A percentile compares a stretch with the other conserved stretches of the same genome.
phyloP scores from a whole-genome alignment of 441 rosid genomes.

The Eruca vesicaria region DNA sequence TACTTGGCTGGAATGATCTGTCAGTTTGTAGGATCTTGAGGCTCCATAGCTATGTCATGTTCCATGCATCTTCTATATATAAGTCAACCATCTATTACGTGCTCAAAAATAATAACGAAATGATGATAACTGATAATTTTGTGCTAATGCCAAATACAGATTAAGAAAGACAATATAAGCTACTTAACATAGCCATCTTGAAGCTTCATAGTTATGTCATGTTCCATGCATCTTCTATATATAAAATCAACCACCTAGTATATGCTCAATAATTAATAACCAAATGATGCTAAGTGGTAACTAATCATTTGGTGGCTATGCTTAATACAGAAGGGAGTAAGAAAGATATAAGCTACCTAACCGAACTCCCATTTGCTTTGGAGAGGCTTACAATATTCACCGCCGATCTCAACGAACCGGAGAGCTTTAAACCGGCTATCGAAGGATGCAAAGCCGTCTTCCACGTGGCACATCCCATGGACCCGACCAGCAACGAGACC shows the following conservation, averaged over 20 bases:
- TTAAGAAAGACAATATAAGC: too few species aligned
- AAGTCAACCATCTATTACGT: slow-evolving; percentile 23
- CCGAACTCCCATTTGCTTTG: slow-evolving; percentile 44
- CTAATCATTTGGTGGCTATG: not conserved
- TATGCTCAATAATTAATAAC: slow-evolving; percentile 19
- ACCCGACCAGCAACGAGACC: slow-evolving; percentile 23
- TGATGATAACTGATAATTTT: not conserved
- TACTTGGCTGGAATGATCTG: slow-evolving; percentile 40
- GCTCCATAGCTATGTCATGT: slow-evolving; percentile 21
- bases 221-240: slow-evolving; percentile 31
- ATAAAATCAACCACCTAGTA: slow-evolving; percentile 24
- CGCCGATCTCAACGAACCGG: slow-evolving; percentile 49
- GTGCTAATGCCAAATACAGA: too few species aligned
- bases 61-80: slow-evolving; percentile 23
- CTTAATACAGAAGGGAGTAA: slow-evolving; percentile 29
- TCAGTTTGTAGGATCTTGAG: slow-evolving; percentile 34
- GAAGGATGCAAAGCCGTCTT: slow-evolving; percentile 47
- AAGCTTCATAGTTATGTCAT: slow-evolving; percentile 19
- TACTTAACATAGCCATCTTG: not conserved
- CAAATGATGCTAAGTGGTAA: not conserved
- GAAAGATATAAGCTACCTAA: slow-evolving; percentile 41
- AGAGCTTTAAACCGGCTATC: slow-evolving; percentile 46
- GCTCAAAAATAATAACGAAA: slow-evolving; percentile 21
- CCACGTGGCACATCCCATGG: slow-evolving; percentile 45
- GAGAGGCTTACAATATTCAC: slow-evolving; percentile 41